A percentile compares a stretch with the other conserved stretches of the same genome.
phyloP scores from a whole-genome alignment of 2,329 filamentous ascomycete species.

The Ascochyta lentis region DNA sequence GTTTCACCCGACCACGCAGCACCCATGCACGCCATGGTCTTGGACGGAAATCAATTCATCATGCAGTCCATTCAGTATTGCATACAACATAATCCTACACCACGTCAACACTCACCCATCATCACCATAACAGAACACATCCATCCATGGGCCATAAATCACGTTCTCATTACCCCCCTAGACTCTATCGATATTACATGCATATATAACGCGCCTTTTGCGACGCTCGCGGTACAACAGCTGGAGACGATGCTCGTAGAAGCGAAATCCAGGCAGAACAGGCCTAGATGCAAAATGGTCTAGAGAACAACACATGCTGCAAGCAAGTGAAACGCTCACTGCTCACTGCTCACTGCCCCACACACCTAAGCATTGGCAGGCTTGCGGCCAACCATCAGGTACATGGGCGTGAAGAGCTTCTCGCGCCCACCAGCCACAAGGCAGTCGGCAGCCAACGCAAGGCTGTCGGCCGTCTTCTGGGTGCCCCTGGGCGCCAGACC shows the following conservation, averaged over 20 bases:
- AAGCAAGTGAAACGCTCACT: constrained; percentile 10
- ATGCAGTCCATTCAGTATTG: no score
- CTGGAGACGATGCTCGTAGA: constrained; percentile 21
- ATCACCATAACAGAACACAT: no score
- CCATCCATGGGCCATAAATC: constrained; percentile 11
- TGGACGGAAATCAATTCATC: no score
- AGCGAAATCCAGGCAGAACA: constrained; percentile 22
- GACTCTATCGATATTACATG: constrained; percentile 35
- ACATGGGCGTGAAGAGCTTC: constrained; percentile 99
- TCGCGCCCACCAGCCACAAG: constrained; percentile 85
- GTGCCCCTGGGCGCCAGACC: constrained; percentile 81
- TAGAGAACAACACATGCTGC: constrained; percentile 25
- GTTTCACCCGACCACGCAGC: constrained; percentile 9
- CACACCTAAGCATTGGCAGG: constrained; percentile 55
- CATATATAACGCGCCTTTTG: constrained; percentile 29
- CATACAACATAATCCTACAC: no score
- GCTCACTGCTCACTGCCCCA: no score
- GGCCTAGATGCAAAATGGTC: constrained; percentile 24
- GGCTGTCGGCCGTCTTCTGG: constrained; percentile 91
- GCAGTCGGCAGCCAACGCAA: constrained; percentile 81
- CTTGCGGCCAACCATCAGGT: constrained; percentile 93
- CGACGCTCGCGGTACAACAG: constrained; percentile 24
- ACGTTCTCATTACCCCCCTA: constrained; percentile 33
- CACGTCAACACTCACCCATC: no score
- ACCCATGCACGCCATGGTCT: no score